Conservation (phyloP, 176 grass and related monocot species). For the Bonia amplexicaulis region DNA sequence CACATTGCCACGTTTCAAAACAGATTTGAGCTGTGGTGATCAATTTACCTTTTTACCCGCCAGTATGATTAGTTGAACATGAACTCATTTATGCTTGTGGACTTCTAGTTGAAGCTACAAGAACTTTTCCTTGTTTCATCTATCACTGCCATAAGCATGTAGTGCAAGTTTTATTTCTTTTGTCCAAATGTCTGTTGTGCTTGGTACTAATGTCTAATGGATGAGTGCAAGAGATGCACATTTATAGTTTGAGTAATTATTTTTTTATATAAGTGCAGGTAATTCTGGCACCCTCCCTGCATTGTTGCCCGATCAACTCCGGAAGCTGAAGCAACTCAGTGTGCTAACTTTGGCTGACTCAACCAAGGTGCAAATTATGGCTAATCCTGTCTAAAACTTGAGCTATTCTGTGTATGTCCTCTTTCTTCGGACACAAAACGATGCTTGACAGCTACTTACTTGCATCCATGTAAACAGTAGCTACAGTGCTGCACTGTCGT, state of each 20-base stretch:
- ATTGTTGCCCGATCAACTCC: constrained; percentile 78
- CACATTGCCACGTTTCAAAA: neutral
- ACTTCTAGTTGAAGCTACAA: neutral
- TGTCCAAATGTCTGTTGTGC: neutral
- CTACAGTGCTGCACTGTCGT: neutral
- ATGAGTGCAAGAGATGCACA: neutral
- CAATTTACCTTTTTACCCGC: neutral
- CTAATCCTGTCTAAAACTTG: neutral
- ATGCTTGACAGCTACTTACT: neutral
- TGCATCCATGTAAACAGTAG: constrained; percentile 8
- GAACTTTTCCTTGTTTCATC: constrained; percentile 11
- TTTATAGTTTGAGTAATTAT: neutral
- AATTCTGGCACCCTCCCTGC: constrained; percentile 69
- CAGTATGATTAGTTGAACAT: neutral
- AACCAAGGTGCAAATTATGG: constrained; percentile 59
- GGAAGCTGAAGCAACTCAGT: constrained; percentile 93
- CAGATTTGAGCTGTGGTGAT: neutral
- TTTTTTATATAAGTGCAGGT: constrained; percentile 38
- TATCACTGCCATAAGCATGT: neutral
- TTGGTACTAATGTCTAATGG: neutral
- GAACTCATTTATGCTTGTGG: neutral
- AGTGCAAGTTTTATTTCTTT: neutral
- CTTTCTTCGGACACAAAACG: neutral
- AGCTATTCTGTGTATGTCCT: neutral
- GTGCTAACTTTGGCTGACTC: constrained; percentile 88